Evolutionary conservation across 306 rosid genomes (phyloP).

Genomic region (Quillaja saponaria): DNA sequence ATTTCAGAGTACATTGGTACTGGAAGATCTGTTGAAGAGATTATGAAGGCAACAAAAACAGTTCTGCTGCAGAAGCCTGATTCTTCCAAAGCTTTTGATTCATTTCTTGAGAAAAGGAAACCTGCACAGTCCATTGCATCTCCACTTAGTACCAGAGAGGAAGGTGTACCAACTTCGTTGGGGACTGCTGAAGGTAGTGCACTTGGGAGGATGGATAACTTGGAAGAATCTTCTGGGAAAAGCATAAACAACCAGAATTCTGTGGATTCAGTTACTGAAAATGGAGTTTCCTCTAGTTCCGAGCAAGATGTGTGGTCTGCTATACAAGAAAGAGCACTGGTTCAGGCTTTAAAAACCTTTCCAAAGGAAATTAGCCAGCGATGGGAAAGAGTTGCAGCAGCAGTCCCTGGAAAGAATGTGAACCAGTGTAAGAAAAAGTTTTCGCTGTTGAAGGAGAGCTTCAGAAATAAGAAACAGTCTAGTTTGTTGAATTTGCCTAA

Average conservation of each 20-base stretch:
- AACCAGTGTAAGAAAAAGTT: slow-evolving; percentile 92
- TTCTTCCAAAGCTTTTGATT: slow-evolving; percentile 83
- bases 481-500: slow-evolving; percentile 18
- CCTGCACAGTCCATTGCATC: slow-evolving; percentile 82
- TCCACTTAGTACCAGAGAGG: slow-evolving; percentile 84
- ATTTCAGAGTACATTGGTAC: slow-evolving; percentile 94
- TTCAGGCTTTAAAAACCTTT: slow-evolving; percentile 93
- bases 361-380: slow-evolving; percentile 86
- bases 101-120: slow-evolving; percentile 94
- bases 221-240: slow-evolving; percentile 37
- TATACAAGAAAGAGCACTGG: slow-evolving; percentile 87
- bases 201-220: slow-evolving; percentile 31
- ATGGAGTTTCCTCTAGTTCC: slow-evolving; percentile 54
- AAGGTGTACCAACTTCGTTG: slow-evolving; percentile 42
- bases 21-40: slow-evolving; percentile 92
- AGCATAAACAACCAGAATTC: slow-evolving; percentile 39
- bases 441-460: slow-evolving; percentile 77
- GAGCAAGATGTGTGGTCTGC: slow-evolving; percentile 88
- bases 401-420: slow-evolving; percentile 90
- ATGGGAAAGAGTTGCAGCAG: slow-evolving; percentile 92
- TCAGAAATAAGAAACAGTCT: slow-evolving; percentile 82
- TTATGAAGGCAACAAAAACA: slow-evolving; percentile 89
- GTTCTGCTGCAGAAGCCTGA: slow-evolving; percentile 98
- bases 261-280: slow-evolving; percentile 33
- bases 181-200: slow-evolving; percentile 44